Evolutionary conservation across 306 rosid species (phyloP).

Genomic region (Crataegus laevigata): DNA sequence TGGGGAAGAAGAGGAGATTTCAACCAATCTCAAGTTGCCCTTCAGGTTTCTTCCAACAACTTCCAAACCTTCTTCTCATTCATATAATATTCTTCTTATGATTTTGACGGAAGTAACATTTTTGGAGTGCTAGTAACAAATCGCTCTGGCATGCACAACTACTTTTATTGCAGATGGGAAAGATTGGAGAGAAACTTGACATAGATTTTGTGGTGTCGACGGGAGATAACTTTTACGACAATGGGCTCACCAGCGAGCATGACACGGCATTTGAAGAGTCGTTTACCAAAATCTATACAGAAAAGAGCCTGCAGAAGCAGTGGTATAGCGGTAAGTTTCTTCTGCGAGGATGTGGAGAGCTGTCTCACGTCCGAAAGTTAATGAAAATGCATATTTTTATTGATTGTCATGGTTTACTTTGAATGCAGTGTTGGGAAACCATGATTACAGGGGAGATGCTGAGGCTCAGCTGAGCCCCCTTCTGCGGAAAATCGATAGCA

Average conservation of each 20-base stretch:
- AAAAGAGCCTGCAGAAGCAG: conserved; percentile 47
- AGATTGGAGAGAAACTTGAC: conserved; percentile 44
- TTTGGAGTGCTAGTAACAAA: background rate
- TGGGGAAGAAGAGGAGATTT: conserved; percentile 59
- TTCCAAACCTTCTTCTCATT: background rate
- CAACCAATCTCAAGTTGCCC: conserved; percentile 56
- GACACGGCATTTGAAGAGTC: conserved; percentile 51
- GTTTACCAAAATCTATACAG: conserved; percentile 56
- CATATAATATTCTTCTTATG: background rate
- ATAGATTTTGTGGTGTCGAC: conserved; percentile 60
- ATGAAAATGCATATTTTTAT: no score
- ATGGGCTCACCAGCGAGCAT: conserved; percentile 36
- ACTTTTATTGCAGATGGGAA: conserved; percentile 53
- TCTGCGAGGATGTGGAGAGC: background rate
- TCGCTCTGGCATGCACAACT: background rate
- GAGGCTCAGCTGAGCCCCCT: conserved; percentile 69
- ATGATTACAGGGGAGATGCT: conserved; percentile 81
- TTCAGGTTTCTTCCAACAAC: conserved; percentile 30
- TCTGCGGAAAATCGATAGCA: conserved; percentile 36
- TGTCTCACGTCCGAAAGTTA: background rate
- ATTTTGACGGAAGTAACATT: background rate
- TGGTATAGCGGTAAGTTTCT: conserved; percentile 46
- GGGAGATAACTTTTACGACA: conserved; percentile 57
- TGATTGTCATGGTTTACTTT: background rate
- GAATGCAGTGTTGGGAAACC: conserved; percentile 84